Base-by-base conservation (phyloP, 768 basidiomycete genomes). In the Dictyophora rubrovolvata region DNA sequence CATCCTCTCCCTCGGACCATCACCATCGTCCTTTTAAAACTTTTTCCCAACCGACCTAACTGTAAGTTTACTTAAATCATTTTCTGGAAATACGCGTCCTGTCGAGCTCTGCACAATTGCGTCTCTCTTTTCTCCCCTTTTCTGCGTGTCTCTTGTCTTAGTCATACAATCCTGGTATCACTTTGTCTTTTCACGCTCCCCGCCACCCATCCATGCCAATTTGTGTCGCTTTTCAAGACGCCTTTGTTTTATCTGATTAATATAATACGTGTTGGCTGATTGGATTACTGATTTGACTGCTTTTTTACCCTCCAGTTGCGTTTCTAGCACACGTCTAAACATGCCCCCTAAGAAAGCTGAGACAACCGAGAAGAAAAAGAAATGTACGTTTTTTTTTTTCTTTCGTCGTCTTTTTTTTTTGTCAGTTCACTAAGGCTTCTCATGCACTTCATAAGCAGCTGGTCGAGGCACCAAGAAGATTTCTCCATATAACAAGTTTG, bases 401-500 rank as follows among this genome's bases (percentile, higher is more conserved):
- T 53, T 57, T 62, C 68, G 62, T 59, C 51, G 53, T 21, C 62
- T 61, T 33, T 46, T 61, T 33, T 46, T 49, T 60, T 33, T 59
- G 28, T 12, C 16, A 37, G 21, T 59, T 21, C 42, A 34, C 11
- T 47, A 37, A 33, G 20, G 23, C 16, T 59, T 60, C n/a, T 61
- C 2, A 28, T 22, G 60, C 16, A n/a, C 14, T 57, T 33, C 16
- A 48, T 46, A 63, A 37, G 11, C 48, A 55, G 36, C 33, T 48
- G 74, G 76, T 34, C 46, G 55, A 17, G 77, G 79, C 18, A 73
- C 63, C 17, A 75, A 71, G 73, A 80, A 80, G 69, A 73, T 87
- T 51, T 83, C 83, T 36, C 78, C 80, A 14, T 91, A 86, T 72
- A 90, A 90, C 69, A 86, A 84, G 69, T 91, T 85, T 69, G 75